Evolutionary conservation across 805 yeast genomes (phyloP), one percentile per base, ranked within the genome.

Genomic region (Millerago galiae): DNA sequence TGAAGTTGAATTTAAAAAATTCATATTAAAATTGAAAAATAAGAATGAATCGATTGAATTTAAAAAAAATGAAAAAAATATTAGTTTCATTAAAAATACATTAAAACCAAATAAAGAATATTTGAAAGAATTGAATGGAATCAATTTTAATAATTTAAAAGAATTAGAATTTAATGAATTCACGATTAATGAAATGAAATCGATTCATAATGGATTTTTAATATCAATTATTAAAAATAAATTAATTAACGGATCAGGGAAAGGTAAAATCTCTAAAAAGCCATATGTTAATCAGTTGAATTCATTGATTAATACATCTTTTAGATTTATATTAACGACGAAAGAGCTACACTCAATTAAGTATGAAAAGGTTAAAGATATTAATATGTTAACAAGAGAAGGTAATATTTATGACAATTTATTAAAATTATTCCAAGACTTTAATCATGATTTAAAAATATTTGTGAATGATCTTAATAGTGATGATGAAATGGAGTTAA

Each of bases 381-480:
- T 42, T 12, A 34, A 35, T 4, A 26, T 24, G 34, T 30, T 43
- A 15, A 37, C 35, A 30, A 50, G 55, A 21, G 48, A 41, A 17
- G 40, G 34, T 7, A 52, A 46, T 5, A 60, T 76, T 21, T 65
- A 70, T 41, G 58, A 58, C 5, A 67, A 66, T 42, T 59, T 79
- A 17, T 65, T 69, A 50, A 24, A 60, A 62, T 42, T 72, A 61
- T 62, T 60, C 58, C 67, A 62, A 29, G 67, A 65, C 16, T 81
- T 75, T 53, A 69, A 70, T 43, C 61, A 61, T 3, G 60, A 62
- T 16, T 49, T 73, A 33, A 65, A 64, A 32, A 51, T 59, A 3
- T 73, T 81, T 42, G 66, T 70, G 0, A 68, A 62, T 34, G 87
- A 80, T 51, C 60, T 83, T 41, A 67, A 69, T n/a, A 58, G 64